These are phyloP conservation scores for Hymenoscyphus occultus DNA, from an alignment of 2,329 filamentous ascomycete species.

Conservation along the genomic window DNA sequence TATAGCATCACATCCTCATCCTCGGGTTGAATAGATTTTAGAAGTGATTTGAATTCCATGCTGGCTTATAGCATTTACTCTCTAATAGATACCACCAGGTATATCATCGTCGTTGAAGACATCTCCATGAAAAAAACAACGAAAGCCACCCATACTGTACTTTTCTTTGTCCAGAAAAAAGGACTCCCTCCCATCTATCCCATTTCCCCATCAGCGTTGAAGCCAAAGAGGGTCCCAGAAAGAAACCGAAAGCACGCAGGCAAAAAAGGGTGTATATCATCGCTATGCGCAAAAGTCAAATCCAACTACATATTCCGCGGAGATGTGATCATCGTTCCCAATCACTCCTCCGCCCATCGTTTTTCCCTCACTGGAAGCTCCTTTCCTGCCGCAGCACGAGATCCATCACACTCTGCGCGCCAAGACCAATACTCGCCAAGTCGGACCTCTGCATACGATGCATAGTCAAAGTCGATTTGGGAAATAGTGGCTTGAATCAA, in stretches of 20 bases:
- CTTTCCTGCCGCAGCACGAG: constrained; percentile 49
- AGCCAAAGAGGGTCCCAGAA: background rate
- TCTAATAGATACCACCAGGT: background rate
- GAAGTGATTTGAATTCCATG: background rate
- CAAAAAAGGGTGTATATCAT: background rate
- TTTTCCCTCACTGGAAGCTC: constrained; percentile 72
- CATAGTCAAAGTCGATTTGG: constrained; percentile 96
- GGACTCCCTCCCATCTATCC: background rate
- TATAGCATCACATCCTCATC: too few species aligned
- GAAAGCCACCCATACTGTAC: background rate
- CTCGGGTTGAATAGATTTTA: background rate
- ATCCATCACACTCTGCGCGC: constrained; percentile 71
- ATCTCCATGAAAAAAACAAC: background rate
- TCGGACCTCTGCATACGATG: constrained; percentile 80
- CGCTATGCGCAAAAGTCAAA: background rate
- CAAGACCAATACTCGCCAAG: constrained; percentile 92
- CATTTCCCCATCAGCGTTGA: background rate
- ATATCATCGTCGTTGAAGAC: constrained; percentile 2
- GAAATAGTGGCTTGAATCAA: constrained; percentile 93
- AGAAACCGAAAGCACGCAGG: background rate
- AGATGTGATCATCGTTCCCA: background rate
- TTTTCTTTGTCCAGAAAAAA: background rate
- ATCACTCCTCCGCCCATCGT: constrained; percentile 57
- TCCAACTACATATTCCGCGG: background rate
- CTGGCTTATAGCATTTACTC: background rate